These are phyloP conservation scores for Fusarium sacchari DNA, from an alignment of 2,329 filamentous ascomycete genomes.

Conservation along the genomic window DNA sequence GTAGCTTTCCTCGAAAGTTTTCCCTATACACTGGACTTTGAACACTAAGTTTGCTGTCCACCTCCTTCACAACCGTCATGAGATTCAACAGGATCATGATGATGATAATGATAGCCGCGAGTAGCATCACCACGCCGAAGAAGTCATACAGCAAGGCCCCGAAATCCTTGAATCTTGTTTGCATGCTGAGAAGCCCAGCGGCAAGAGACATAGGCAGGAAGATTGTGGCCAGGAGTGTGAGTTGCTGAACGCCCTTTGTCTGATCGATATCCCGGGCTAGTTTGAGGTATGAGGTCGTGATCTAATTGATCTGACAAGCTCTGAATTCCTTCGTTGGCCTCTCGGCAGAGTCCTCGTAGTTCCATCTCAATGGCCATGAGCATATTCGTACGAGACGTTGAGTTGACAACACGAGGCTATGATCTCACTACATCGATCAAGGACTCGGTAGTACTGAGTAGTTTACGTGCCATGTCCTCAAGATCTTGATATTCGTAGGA, in stretches of 20 bases:
- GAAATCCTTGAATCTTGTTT: neutral
- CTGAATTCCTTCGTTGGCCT: rapidly evolving
- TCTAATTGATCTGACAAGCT: neutral
- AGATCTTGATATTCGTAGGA: neutral
- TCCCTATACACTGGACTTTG: rapidly evolving
- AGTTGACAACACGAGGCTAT: neutral
- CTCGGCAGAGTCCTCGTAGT: neutral
- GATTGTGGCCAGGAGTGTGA: rapidly evolving
- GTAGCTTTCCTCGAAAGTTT: rapidly evolving
- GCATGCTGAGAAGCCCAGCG: rapidly evolving
- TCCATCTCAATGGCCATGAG: neutral
- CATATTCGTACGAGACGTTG: rapidly evolving
- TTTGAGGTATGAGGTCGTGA: neutral
- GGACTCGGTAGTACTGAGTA: rapidly evolving
- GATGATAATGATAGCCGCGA: neutral
- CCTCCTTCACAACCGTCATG: rapidly evolving
- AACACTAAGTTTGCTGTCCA: neutral
- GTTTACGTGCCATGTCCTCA: rapidly evolving
- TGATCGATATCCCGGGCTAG: rapidly evolving
- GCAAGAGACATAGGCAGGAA: rapidly evolving
- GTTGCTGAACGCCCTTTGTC: rapidly evolving
- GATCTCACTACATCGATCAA: neutral
- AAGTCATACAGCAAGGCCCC: neutral
- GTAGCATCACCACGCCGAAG: neutral
- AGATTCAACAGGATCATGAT: neutral